Percentiles rank a stretch among this genome's conserved stretches.
Conservation (phyloP, 805 yeast species). For the Ogataea pini region DNA sequence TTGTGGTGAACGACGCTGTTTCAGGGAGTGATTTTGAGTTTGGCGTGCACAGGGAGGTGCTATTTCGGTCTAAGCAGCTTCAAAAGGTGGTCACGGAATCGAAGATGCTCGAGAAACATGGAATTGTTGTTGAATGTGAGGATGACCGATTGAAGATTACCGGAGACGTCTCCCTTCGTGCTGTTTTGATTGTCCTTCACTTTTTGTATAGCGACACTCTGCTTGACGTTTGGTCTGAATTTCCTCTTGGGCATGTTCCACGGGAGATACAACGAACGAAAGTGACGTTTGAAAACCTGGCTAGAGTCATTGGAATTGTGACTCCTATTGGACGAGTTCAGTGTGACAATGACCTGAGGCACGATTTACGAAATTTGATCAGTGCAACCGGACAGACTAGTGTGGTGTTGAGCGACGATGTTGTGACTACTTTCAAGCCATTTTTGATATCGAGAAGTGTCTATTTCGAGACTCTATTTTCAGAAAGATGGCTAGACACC, state of each 20-base stretch:
- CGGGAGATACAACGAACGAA: slow-evolving; percentile 33
- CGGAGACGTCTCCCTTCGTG: slow-evolving; percentile 28
- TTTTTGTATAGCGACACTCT: slow-evolving; percentile 50
- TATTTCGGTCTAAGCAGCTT: slow-evolving; percentile 16
- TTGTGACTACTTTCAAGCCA: slow-evolving; percentile 47
- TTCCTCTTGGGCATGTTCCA: slow-evolving; percentile 33
- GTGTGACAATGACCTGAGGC: slow-evolving; percentile 23
- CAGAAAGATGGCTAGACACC: slow-evolving; percentile 51
- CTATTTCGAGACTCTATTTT: slow-evolving; percentile 61
- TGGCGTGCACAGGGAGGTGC: slow-evolving; percentile 20
- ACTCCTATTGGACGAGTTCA: slow-evolving; percentile 31
- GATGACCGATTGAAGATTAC: slow-evolving; percentile 12
- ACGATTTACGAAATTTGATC: slow-evolving; percentile 21
- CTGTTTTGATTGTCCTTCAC: slow-evolving; percentile 45
- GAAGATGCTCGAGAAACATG: slow-evolving; percentile 15
- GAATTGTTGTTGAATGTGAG: slow-evolving; percentile 10
- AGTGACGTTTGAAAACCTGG: slow-evolving; percentile 30
- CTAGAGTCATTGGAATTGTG: slow-evolving; percentile 28
- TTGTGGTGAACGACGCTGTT: slow-evolving; percentile 15
- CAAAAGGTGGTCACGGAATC: neutral
- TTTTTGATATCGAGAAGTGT: slow-evolving; percentile 59
- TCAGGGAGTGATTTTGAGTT: slow-evolving; percentile 10
- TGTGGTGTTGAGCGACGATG: slow-evolving; percentile 49
- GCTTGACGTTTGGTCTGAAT: slow-evolving; percentile 49
- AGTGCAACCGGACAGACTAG: slow-evolving; percentile 28